phyloP scores from a whole-genome alignment of 2,329 filamentous ascomycete genomes.

The Sporothrix phasma region DNA sequence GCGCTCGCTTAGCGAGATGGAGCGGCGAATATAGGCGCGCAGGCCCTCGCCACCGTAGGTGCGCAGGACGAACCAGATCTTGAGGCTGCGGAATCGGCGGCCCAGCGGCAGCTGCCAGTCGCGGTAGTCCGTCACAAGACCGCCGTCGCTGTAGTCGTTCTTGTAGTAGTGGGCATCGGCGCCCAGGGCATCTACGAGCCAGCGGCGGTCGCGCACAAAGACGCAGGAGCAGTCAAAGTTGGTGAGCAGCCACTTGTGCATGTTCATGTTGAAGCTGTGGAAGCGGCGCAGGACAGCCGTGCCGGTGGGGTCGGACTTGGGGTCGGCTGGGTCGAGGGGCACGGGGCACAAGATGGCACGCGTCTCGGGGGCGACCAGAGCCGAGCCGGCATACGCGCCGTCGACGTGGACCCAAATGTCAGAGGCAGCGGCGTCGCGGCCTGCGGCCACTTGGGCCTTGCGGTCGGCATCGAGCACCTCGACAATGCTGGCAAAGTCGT shows the following conservation, averaged over 20 bases:
- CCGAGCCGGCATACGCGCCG: conserved; percentile 82
- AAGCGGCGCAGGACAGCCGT: conserved; percentile 55
- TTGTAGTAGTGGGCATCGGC: conserved; percentile 57
- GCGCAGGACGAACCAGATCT: conserved; percentile 90
- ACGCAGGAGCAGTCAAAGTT: conserved; percentile 83
- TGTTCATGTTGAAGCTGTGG: conserved; percentile 88
- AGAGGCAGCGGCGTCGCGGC: conserved; percentile 19
- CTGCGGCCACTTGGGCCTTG: conserved; percentile 14
- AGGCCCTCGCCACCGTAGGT: conserved; percentile 66
- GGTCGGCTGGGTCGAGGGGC: conserved; percentile 3
- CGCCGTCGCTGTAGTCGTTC: conserved; percentile 70
- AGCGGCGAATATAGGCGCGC: conserved; percentile 59
- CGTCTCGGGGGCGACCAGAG: conserved; percentile 72
- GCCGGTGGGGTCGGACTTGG: conserved; percentile 10
- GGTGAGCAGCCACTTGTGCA: conserved; percentile 94
- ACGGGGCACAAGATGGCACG: conserved; percentile 31
- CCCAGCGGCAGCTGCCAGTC: conserved; percentile 97
- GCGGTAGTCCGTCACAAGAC: conserved; percentile 85
- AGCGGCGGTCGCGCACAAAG: conserved; percentile 63
- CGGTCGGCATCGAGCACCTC: conserved; percentile 31
- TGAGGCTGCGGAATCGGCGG: conserved; percentile 75
- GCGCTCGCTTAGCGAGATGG: conserved; percentile 57
- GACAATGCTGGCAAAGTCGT: conserved; percentile 65
- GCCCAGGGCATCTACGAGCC: conserved; percentile 71
- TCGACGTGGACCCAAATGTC: conserved; percentile 88